Percentiles rank a stretch among this genome's conserved stretches.
These are phyloP conservation scores for Colletotrichum navitas DNA, from an alignment of 2,329 filamentous ascomycete species.

Conservation along the genomic window DNA sequence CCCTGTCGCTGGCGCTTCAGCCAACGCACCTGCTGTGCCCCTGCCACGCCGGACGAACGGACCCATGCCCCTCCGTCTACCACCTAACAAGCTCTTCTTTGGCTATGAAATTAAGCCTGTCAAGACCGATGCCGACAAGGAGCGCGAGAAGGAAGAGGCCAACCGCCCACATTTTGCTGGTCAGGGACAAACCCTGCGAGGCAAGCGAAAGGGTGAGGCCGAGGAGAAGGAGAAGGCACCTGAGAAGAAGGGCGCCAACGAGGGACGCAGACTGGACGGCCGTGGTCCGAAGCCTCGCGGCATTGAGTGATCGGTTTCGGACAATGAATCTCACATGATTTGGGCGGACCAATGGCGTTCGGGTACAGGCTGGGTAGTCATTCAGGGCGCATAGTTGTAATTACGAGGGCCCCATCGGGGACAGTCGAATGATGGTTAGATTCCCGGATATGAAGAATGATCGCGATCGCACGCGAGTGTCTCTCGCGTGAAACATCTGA, in stretches of 20 bases:
- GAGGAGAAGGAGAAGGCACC: conserved; percentile 62
- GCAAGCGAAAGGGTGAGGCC: conserved; percentile 77
- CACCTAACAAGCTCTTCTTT: conserved; percentile 94
- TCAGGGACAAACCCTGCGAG: conserved; percentile 82
- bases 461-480: background rate
- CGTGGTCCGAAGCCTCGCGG: conserved; percentile 44
- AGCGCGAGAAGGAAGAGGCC: conserved; percentile 73
- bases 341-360: conserved; percentile 32
- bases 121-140: conserved; percentile 80
- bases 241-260: conserved; percentile 60
- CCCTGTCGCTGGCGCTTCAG: conserved; percentile 72
- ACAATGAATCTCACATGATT: conserved; percentile 13
- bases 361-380: conserved; percentile 28
- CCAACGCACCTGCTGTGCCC: conserved; percentile 50
- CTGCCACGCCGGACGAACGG: conserved; percentile 73
- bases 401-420: conserved; percentile 26
- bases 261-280: conserved; percentile 61
- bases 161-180: conserved; percentile 84
- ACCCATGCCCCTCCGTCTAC: conserved; percentile 85
- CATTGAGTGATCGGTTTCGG: conserved; percentile 1
- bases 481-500: background rate
- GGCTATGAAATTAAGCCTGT: conserved; percentile 93
- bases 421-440: conserved; percentile 23
- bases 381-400: conserved; percentile 36
- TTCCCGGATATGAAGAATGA: conserved; percentile 27